Evolutionary conservation across 352 stramenopile genomes (phyloP), one percentile per base, ranked within the genome.

Genomic region (Phytophthora kernoviae): DNA sequence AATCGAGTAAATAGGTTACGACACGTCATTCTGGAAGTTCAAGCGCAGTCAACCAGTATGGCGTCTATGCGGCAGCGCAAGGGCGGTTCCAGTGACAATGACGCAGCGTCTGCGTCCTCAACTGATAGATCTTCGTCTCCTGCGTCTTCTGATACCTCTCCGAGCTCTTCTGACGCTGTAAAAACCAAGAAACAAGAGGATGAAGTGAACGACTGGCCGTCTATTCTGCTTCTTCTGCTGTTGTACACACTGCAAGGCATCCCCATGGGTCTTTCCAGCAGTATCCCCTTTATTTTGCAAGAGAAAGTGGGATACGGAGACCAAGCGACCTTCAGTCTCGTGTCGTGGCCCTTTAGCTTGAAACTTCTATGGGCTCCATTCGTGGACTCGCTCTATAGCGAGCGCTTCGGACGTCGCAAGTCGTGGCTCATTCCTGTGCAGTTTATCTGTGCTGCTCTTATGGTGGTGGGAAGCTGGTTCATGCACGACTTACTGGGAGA

Each of bases 331-430:
- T 99, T 99, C 76, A 98, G 91, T 52, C 79, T 99, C 21, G 98
- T 98, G 60, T 97, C 87, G 27, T 98, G 97, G 88, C 98, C 98
- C 12, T 99, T 99, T 81, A 98, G 91, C 42, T 82, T 99, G 51
- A 99, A 99, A 70, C 67, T 99, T n/a, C 72, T 99, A 1, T 99
- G 97, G 97, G 97, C 97, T 34, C 97, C 98, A 41, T 94, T 99
- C 66, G 97, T 98, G 22, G 95, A 98, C 77, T 94, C 96, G 44
- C 78, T 97, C 57, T 98, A 97, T 73, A 96, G 87, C 47, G 79
- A 81, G 41, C 72, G 78, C 56, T 97, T 98, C 64, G 96, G 96
- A 14, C 79, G 96, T 34, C 87, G 96, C 59, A 98, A 98, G 82
- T 97, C 88, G 58, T 98, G 95, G 95, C 80, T 99, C 58, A 96